These are phyloP conservation scores for Sanghuangporus weigelae DNA, from an alignment of 1,284 basidiomycete genomes.

Conservation along the genomic window DNA sequence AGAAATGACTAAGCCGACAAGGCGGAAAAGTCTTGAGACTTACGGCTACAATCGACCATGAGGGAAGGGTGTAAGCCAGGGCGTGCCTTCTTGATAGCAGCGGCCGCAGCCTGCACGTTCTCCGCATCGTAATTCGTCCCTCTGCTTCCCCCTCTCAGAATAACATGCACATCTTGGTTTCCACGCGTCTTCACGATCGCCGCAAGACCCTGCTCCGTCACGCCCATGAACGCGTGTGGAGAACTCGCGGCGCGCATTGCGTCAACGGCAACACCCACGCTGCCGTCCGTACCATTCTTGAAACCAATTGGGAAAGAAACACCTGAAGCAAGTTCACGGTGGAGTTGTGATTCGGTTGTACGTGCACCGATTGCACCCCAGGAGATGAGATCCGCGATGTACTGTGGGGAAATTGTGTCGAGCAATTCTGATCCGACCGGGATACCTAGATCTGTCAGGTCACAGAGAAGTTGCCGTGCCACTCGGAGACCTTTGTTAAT, in stretches of 20 bases:
- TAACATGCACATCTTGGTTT: slow-evolving; percentile 90
- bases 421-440: slow-evolving; percentile 95
- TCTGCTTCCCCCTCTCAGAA: slow-evolving; percentile 83
- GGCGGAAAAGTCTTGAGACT: slow-evolving; percentile 27
- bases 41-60: slow-evolving; percentile 83
- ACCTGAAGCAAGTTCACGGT: slow-evolving; percentile 89
- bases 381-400: slow-evolving; percentile 76
- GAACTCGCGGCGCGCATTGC: slow-evolving; percentile 92
- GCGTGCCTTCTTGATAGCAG: slow-evolving; percentile 70
- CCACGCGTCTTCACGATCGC: slow-evolving; percentile 95
- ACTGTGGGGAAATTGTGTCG: slow-evolving; percentile 89
- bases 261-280: slow-evolving; percentile 82
- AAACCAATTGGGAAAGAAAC: slow-evolving; percentile 93
- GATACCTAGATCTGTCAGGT: slow-evolving; percentile 83
- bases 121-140: slow-evolving; percentile 85
- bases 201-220: slow-evolving; percentile 92
- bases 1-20: slow-evolving; percentile 7
- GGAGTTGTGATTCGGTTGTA: slow-evolving; percentile 92
- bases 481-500: slow-evolving; percentile 94
- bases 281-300: slow-evolving; percentile 98
- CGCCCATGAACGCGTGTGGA: slow-evolving; percentile 97
- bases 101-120: slow-evolving; percentile 68
- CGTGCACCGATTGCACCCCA: slow-evolving; percentile 99
- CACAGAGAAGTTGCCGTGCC: slow-evolving; percentile 85
- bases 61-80: slow-evolving; percentile 58